These are phyloP conservation scores for Xylariaceae sp. DNA, from an alignment of 2,329 filamentous ascomycete species.

Conservation along the genomic window DNA sequence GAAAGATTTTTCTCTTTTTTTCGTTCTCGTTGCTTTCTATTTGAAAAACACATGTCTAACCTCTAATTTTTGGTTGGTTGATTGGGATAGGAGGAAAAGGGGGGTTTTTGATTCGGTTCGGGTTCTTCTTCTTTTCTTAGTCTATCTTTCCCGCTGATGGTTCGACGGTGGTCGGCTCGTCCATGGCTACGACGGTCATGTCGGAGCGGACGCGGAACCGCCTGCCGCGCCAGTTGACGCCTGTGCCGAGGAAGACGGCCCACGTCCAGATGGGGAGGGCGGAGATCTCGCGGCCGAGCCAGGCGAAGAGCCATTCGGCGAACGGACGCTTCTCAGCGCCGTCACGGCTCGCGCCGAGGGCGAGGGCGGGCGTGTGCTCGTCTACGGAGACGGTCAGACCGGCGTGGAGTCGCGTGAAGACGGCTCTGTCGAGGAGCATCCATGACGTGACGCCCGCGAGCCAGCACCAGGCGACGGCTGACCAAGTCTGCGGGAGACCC, in stretches of 20 bases:
- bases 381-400: slow-evolving; percentile 66
- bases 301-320: slow-evolving; percentile 68
- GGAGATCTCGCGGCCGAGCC: slow-evolving; percentile 76
- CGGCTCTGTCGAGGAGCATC: slow-evolving; percentile 68
- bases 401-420: slow-evolving; percentile 70
- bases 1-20: no score
- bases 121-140: neutral
- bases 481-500: slow-evolving; percentile 61
- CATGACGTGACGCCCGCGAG: slow-evolving; percentile 58
- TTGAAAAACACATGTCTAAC: no score
- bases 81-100: no score
- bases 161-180: slow-evolving; percentile 9
- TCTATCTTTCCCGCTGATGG: slow-evolving; percentile 9
- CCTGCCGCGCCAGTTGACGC: slow-evolving; percentile 80
- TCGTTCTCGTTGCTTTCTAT: no score
- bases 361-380: slow-evolving; percentile 69
- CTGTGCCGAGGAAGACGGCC: slow-evolving; percentile 84
- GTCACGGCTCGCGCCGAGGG: slow-evolving; percentile 42
- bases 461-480: slow-evolving; percentile 62
- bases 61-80: no score
- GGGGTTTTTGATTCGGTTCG: neutral
- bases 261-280: slow-evolving; percentile 86
- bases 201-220: slow-evolving; percentile 77
- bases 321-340: slow-evolving; percentile 52
- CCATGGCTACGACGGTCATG: slow-evolving; percentile 63